Evolutionary conservation across 805 yeast species (phyloP).

Genomic region (Metschnikowia sp.): DNA sequence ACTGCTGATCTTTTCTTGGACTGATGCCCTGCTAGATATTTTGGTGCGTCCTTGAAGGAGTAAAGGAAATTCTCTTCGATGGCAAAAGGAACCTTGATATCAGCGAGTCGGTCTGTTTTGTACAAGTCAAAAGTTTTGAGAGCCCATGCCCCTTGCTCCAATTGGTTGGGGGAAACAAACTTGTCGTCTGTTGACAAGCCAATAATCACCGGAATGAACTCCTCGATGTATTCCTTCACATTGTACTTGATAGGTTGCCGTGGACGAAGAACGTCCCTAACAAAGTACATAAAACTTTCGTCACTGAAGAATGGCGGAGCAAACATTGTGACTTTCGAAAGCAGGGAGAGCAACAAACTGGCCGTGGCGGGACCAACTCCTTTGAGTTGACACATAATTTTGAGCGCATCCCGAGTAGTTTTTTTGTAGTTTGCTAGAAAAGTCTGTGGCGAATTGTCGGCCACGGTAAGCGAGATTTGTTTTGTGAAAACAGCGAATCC

Average conservation of each 20-base stretch:
- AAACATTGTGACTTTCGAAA: constrained; percentile 17
- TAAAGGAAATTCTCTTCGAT: constrained; percentile 11
- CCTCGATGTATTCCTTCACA: constrained; percentile 39
- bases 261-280: constrained; percentile 24
- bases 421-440: constrained; percentile 15
- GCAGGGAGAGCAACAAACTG: constrained; percentile 39
- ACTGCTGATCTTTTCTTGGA: background rate
- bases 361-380: constrained; percentile 55
- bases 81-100: constrained; percentile 21
- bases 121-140: constrained; percentile 29
- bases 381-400: constrained; percentile 31
- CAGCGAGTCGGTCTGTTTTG: constrained; percentile 23
- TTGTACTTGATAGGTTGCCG: constrained; percentile 38
- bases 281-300: constrained; percentile 39
- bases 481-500: constrained; percentile 22
- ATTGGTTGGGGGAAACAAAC: constrained; percentile 2
- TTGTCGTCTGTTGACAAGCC: background rate
- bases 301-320: constrained; percentile 50
- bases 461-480: background rate
- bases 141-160: constrained; percentile 40
- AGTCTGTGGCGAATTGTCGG: constrained; percentile 8
- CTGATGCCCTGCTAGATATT: background rate
- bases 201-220: constrained; percentile 23
- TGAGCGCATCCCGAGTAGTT: constrained; percentile 24
- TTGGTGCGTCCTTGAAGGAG: constrained; percentile 1